Percentiles rank a stretch among this genome's conserved stretches.
Evolutionary conservation across 306 rosid genomes (phyloP).

Genomic region (Comarum palustre): DNA sequence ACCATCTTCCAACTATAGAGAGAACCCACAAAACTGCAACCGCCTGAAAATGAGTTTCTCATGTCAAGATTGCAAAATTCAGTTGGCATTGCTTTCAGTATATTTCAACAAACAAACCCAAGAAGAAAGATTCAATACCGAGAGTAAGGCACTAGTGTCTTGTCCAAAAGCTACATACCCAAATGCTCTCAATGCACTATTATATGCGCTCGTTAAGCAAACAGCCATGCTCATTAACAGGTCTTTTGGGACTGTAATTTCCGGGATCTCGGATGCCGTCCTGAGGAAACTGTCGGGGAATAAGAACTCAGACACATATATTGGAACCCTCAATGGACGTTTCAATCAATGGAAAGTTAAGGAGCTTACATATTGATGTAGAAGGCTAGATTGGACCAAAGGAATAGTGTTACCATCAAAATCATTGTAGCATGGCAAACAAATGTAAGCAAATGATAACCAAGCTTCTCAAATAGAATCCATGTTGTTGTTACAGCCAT

Average conservation of each 20-base stretch:
- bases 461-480: slow-evolving; percentile 46
- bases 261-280: slow-evolving; percentile 34
- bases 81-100: not conserved
- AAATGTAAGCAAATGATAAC: slow-evolving; percentile 45
- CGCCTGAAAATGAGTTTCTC: slow-evolving; percentile 41
- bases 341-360: not conserved
- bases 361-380: slow-evolving; percentile 43
- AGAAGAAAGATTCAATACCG: slow-evolving; percentile 31
- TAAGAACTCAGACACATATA: not conserved
- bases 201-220: slow-evolving; percentile 29
- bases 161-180: slow-evolving; percentile 39
- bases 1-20: slow-evolving; percentile 38
- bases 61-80: slow-evolving; percentile 28
- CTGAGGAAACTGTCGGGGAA: slow-evolving; percentile 29
- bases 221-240: slow-evolving; percentile 35
- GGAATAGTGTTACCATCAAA: slow-evolving; percentile 33
- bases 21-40: slow-evolving; percentile 35
- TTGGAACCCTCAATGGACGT: not conserved
- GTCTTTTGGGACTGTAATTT: slow-evolving; percentile 33
- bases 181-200: slow-evolving; percentile 31
- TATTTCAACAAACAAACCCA: slow-evolving; percentile 16
- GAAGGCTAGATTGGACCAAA: slow-evolving; percentile 44
- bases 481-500: slow-evolving; percentile 43
- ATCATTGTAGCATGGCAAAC: slow-evolving; percentile 45
- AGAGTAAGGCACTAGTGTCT: slow-evolving; percentile 39